A percentile compares a stretch with the other conserved stretches of the same genome.
Conservation (phyloP, 1,284 basidiomycete genomes). For the Mycosarcoma maydis region DNA sequence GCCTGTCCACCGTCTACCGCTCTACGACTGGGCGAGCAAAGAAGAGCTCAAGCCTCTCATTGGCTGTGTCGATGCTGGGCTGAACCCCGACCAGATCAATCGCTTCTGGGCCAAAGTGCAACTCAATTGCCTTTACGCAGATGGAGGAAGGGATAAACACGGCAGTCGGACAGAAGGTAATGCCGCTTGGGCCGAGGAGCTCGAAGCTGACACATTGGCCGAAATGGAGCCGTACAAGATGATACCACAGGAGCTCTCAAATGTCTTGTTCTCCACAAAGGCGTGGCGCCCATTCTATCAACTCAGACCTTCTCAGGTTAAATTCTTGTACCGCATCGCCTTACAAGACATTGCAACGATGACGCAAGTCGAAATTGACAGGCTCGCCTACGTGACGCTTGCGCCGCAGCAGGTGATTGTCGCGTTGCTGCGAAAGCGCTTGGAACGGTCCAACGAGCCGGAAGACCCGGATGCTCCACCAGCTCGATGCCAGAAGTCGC, state of each 20-base stretch:
- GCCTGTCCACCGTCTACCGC: conserved; percentile 13
- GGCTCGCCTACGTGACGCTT: conserved; percentile 25
- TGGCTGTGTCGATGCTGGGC: conserved; percentile 16
- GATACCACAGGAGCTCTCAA: conserved; percentile 20
- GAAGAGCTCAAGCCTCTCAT: conserved; percentile 21
- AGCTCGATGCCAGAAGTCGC: background rate
- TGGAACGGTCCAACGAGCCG: conserved; percentile 4
- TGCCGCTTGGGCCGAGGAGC: background rate
- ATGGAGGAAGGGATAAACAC: background rate
- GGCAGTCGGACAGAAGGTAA: background rate
- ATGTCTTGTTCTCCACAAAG: conserved; percentile 1
- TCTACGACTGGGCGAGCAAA: conserved; percentile 29
- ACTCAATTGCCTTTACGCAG: conserved; percentile 6
- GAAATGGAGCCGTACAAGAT: conserved; percentile 10
- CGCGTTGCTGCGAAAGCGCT: conserved; percentile 9
- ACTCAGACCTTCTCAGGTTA: conserved; percentile 32
- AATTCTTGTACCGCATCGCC: conserved; percentile 30
- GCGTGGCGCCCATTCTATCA: conserved; percentile 30
- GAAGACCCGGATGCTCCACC: background rate
- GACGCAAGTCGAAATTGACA: conserved; percentile 20
- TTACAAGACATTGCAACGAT: conserved; percentile 12
- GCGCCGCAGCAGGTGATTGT: conserved; percentile 21
- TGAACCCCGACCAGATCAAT: conserved; percentile 21
- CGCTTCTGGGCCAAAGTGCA: conserved; percentile 33
- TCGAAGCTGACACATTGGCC: background rate